Evolutionary conservation across 306 rosid genomes (phyloP), one percentile per base, ranked within the genome.

Genomic region (Styphnolobium japonicum): DNA sequence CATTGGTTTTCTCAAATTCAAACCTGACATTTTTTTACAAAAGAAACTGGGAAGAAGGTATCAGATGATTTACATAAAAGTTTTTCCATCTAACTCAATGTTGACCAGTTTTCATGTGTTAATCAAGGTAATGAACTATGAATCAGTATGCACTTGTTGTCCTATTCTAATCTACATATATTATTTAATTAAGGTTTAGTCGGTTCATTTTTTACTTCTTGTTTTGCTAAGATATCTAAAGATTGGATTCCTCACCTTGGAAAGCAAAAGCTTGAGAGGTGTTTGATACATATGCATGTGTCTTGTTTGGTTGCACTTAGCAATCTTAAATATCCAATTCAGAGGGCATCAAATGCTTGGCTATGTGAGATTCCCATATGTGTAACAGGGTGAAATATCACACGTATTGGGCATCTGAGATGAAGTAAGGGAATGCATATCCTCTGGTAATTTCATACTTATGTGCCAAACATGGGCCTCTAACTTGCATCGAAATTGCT

Each of bases 1-100:
- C 65, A 81, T 92, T 40, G 98, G 98, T 2, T 94, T 94, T 86
- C 88, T 94, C 83, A 94, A 94, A 77, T 94, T 94, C 76, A 80
- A 85, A 84, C 97, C 98, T 40, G 97, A 94, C 51, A 83, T n/a
- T 94, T 87, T 36, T 86, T 75, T 92, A 92, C 80, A n/a, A 90
- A 86, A 81, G 88, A 87, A 81, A 91, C 93, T 0, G 95, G 98
- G 29, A 72, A 89, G 23, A 88, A 86, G 97, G 97, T n/a, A n/a
- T 71, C 57, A 33, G 57, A 45, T 63, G 1, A 42, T 82, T 52
- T 67, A 23, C 66, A 52, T 53, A 39, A 27, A 40, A 77, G 3
- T 10, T 77, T 80, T 61, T 62, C 46, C 36, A 7, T 55, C 21
- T 43, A 56, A 68, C 60, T 62, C 40, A n/a, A 37, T 48, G 40